Evolutionary conservation across 345 rosid species (phyloP).

Genomic region (Gossypioides kirkii): DNA sequence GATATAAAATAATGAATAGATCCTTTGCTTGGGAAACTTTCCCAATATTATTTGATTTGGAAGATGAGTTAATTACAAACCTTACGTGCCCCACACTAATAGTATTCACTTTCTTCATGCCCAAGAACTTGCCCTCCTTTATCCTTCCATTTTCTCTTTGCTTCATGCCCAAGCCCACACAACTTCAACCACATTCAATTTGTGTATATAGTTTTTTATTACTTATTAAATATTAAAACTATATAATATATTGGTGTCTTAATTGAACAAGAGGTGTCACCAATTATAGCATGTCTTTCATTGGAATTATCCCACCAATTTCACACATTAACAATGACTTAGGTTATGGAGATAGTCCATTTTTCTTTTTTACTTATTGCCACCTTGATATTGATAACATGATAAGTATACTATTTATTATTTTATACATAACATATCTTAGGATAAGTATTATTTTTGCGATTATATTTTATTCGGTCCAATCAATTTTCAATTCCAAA

Average conservation of each 20-base stretch:
- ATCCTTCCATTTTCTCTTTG: conserved; percentile 20
- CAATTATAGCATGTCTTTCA: neutral
- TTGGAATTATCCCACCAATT: neutral
- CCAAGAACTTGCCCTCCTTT: conserved; percentile 31
- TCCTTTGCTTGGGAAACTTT: conserved; percentile 21
- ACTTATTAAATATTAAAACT: too few relatives aligned
- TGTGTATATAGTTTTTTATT: too few relatives aligned
- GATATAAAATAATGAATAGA: conserved; percentile 10
- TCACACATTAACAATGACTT: neutral
- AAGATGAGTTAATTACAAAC: neutral
- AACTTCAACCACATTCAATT: neutral
- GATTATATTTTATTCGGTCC: too few relatives aligned
- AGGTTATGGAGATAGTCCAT: neutral
- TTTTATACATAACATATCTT: too few relatives aligned
- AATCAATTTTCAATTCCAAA: too few relatives aligned
- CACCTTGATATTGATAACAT: neutral
- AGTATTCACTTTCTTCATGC: conserved; percentile 17
- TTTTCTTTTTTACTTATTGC: too few relatives aligned
- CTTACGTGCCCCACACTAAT: conserved; percentile 31
- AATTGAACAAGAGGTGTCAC: too few relatives aligned
- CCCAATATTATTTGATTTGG: neutral
- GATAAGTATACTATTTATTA: too few relatives aligned
- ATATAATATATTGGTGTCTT: too few relatives aligned
- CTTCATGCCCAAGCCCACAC: neutral
- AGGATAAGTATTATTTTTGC: too few relatives aligned